Conservation (phyloP, 192 early-diverging fungal genomes). For the Lobosporangium transversale region DNA sequence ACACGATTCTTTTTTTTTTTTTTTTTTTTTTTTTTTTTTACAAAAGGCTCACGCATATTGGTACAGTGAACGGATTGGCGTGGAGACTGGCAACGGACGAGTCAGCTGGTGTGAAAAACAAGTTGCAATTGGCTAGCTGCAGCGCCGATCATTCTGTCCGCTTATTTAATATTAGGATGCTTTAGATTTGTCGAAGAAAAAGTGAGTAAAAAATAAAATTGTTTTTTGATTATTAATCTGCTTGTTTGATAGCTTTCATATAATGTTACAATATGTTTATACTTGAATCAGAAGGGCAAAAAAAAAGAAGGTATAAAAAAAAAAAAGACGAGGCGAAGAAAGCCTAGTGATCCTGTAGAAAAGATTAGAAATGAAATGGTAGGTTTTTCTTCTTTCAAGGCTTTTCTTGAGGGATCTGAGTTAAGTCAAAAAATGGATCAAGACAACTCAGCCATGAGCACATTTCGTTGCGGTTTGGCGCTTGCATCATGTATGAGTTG, state of each 20-base stretch:
- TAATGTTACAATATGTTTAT: too few species aligned
- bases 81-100: slow-evolving; percentile 64
- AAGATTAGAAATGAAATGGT: too few species aligned
- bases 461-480: slow-evolving; percentile 69
- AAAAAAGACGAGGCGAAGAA: not conserved
- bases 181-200: not conserved
- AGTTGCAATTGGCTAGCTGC: slow-evolving; percentile 71
- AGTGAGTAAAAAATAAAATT: not conserved
- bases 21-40: slow-evolving; percentile 14
- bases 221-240: too few species aligned
- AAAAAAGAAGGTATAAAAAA: not conserved
- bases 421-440: slow-evolving; percentile 48
- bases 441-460: slow-evolving; percentile 46
- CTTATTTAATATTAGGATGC: slow-evolving; percentile 62
- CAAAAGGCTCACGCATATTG: slow-evolving; percentile 64
- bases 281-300: too few species aligned
- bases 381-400: too few species aligned
- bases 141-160: slow-evolving; percentile 81
- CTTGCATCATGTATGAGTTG: slow-evolving; percentile 74
- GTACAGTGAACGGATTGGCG: slow-evolving; percentile 66
- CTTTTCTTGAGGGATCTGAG: slow-evolving; percentile 25
- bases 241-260: too few species aligned
- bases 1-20: not conserved
- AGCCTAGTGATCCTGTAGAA: too few species aligned
- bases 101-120: not conserved